Evolutionary conservation across 345 rosid species (phyloP).

Genomic region (Bruguiera parviflora): DNA sequence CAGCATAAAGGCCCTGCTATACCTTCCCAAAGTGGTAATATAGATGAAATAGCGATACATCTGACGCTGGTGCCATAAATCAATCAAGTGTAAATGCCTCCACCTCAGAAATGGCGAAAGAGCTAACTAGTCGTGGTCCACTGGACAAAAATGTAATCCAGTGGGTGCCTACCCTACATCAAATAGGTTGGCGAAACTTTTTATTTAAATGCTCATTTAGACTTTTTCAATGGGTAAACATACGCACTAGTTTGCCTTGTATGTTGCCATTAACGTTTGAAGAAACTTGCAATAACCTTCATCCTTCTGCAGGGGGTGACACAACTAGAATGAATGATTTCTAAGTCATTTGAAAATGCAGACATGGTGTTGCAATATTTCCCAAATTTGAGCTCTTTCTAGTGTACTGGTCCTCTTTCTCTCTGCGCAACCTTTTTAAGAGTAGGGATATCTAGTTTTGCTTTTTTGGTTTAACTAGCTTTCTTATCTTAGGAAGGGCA

Average conservation of each 20-base stretch:
- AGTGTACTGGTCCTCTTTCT: too few species aligned
- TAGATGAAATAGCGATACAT: not conserved
- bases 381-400: not conserved
- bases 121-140: constrained; percentile 48
- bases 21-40: too few species aligned
- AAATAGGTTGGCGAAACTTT: constrained; percentile 63
- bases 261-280: not conserved
- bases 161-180: constrained; percentile 88
- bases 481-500: not conserved
- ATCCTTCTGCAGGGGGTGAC: not conserved
- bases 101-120: constrained; percentile 48
- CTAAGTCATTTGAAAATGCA: not conserved
- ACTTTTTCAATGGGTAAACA: not conserved
- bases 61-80: constrained; percentile 14
- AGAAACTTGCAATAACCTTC: constrained; percentile 1
- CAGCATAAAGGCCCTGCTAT: constrained; percentile 25
- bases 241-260: not conserved
- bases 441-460: too few species aligned
- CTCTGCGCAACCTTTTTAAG: too few species aligned
- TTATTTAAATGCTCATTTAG: not conserved
- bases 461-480: too few species aligned
- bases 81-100: constrained; percentile 32
- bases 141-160: constrained; percentile 73
- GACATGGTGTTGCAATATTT: not conserved
- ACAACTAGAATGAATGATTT: not conserved